Evolutionary conservation across 2,329 filamentous ascomycete species (phyloP).

Genomic region (Beauveria sp.): DNA sequence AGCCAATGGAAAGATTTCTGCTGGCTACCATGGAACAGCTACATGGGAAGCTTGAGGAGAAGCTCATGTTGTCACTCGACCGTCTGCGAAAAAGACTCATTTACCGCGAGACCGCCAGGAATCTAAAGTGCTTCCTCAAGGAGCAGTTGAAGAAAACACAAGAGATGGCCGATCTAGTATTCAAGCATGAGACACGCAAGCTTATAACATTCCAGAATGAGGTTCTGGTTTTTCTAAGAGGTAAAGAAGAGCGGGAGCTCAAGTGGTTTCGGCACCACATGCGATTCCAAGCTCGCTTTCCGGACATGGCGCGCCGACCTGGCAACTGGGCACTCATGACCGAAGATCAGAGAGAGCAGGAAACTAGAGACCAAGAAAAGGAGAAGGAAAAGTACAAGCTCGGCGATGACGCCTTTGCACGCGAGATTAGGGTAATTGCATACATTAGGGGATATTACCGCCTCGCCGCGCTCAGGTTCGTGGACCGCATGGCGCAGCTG

Average conservation of each 20-base stretch:
- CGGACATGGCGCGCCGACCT: constrained; percentile 20
- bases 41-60: constrained; percentile 34
- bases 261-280: constrained; percentile 40
- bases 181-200: constrained; percentile 44
- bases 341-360: constrained; percentile 38
- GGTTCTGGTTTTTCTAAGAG: constrained; percentile 36
- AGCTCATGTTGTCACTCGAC: constrained; percentile 41
- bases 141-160: constrained; percentile 29
- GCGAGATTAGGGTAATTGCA: constrained; percentile 54
- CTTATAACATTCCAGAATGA: constrained; percentile 51
- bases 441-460: constrained; percentile 63
- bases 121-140: constrained; percentile 38
- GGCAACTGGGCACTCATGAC: constrained; percentile 38
- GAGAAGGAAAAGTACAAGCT: constrained; percentile 41
- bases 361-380: constrained; percentile 33
- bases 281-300: constrained; percentile 37
- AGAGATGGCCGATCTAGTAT: constrained; percentile 35
- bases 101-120: constrained; percentile 37
- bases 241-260: constrained; percentile 37
- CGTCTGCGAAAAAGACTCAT: constrained; percentile 39
- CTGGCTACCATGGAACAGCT: constrained; percentile 41
- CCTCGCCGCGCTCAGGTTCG: constrained; percentile 56
- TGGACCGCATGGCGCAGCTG: constrained; percentile 45
- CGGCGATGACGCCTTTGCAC: constrained; percentile 47
- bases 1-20: constrained; percentile 43